Percentiles rank a stretch among this genome's conserved stretches.
Conservation (phyloP, 2,329 filamentous ascomycete species). For the Cladosporium sp. region DNA sequence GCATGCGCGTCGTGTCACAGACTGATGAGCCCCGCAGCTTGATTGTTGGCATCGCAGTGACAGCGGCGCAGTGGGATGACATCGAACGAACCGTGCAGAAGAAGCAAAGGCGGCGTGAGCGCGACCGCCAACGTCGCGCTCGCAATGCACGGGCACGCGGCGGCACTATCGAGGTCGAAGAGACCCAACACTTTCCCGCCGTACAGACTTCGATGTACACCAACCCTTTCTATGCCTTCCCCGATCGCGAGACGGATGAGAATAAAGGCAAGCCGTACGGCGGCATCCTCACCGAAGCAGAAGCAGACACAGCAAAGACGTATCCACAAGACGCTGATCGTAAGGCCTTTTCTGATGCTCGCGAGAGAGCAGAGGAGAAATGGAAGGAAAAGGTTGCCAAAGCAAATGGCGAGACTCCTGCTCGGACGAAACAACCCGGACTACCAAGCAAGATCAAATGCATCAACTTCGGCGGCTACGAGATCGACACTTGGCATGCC, state of each 20-base stretch:
- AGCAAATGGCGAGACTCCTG: conserved; percentile 58
- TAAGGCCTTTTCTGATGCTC: conserved; percentile 80
- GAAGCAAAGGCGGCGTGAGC: conserved; percentile 43
- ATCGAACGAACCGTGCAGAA: conserved; percentile 43
- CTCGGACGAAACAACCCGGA: conserved; percentile 60
- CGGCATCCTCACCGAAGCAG: conserved; percentile 79
- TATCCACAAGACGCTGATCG: conserved; percentile 75
- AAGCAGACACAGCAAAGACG: conserved; percentile 87
- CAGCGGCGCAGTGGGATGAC: conserved; percentile 29
- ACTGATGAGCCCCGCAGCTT: conserved; percentile 38
- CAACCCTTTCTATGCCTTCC: conserved; percentile 80
- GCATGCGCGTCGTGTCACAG: conserved; percentile 24
- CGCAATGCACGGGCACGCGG: conserved; percentile 43
- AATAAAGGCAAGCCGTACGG: conserved; percentile 90
- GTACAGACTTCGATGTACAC: conserved; percentile 59
- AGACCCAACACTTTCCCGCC: conserved; percentile 47
- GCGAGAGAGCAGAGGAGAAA: conserved; percentile 84
- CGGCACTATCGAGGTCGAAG: conserved; percentile 35
- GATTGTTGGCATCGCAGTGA: conserved; percentile 44
- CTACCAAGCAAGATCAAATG: conserved; percentile 96
- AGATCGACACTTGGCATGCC: conserved; percentile 99
- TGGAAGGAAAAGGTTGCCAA: conserved; percentile 66
- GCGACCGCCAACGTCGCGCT: conserved; percentile 34
- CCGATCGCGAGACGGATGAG: conserved; percentile 83
- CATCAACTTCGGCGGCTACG: conserved; percentile 94